phyloP scores from a whole-genome alignment of 495 filamentous ascomycete genomes.

The Penicillium waksmanii region DNA sequence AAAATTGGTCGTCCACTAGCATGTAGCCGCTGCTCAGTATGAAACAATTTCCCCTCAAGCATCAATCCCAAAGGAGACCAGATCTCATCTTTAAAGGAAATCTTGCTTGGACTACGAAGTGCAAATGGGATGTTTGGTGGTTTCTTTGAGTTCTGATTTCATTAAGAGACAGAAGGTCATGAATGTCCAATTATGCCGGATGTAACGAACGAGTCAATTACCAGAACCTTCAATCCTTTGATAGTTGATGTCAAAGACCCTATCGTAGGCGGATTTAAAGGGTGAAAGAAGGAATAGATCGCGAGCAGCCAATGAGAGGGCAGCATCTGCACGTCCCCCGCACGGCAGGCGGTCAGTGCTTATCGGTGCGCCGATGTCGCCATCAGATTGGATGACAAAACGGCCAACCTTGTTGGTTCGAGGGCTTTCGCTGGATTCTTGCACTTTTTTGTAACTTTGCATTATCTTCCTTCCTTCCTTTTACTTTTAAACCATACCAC shows the following conservation, averaged over 20 bases:
- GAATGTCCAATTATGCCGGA: no score
- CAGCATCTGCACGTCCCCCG: neutral
- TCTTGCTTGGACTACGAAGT: neutral
- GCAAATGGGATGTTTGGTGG: neutral
- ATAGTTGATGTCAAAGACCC: neutral
- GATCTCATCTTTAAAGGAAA: neutral
- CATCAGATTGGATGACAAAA: constrained; percentile 45
- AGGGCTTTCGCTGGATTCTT: constrained; percentile 11
- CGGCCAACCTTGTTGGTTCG: constrained; percentile 25
- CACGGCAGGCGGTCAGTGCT: constrained; percentile 34
- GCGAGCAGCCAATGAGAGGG: constrained; percentile 18
- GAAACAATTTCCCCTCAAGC: no score
- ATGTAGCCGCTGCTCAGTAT: no score
- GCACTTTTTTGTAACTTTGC: constrained; percentile 8
- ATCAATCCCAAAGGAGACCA: neutral
- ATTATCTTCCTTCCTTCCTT: neutral
- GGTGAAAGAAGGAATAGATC: constrained; percentile 5
- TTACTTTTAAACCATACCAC: neutral
- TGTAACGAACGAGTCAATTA: no score
- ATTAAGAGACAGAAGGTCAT: no score
- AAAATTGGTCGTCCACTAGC: no score
- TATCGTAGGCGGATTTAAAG: no score
- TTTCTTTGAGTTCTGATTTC: neutral
- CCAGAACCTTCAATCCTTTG: no score
- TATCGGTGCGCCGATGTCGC: constrained; percentile 42